Evolutionary conservation across 441 rosid species (phyloP), one percentile per base, ranked within the genome.

Genomic region (Erysimum pusillum): DNA sequence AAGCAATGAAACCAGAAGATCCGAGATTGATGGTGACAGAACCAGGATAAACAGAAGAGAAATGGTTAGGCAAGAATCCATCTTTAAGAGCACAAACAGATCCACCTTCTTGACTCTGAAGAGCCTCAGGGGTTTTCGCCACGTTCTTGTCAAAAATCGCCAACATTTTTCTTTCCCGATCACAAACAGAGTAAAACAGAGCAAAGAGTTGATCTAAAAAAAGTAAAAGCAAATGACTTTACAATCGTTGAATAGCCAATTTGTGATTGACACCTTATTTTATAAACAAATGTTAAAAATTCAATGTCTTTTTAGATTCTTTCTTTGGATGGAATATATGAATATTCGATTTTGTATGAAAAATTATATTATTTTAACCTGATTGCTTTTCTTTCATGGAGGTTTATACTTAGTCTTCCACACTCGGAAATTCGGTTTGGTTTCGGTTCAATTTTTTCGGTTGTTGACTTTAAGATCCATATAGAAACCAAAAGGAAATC

Each of bases 101-200:
- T 57, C 76, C 89, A 13, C 91, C 60, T 25, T 85, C 83, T 5
- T 88, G 88, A 80, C 83, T 86, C 82, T 76, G 85, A 5, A 96
- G 85, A 20, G 89, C 98, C 65, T 89, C 94, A 0, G 99, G 99
- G 76, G 87, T 80, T 79, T 91, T 91, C 0, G 93, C 98, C 75
- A 91, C 94, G 54, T 90, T 81, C 56, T 88, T 93, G 61, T 93
- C 94, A 69, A 96, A 93, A 38, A 96, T 88, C 8, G 98, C 99
- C 75, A 96, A 53, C 99, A 93, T 93, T 81, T 38, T n/a, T 44
- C 54, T 69, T 36, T n/a, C 64, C 20, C 35, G 62, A 68, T 62
- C 48, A 73, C n/a, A n/a, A 42, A 60, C 51, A 34, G 66, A 53
- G 44, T 52, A 0, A 20, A 31, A 14, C 67, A 61, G 53, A 74